Conservation (phyloP, 768 basidiomycete genomes). For the Termitomyces titanicus region DNA sequence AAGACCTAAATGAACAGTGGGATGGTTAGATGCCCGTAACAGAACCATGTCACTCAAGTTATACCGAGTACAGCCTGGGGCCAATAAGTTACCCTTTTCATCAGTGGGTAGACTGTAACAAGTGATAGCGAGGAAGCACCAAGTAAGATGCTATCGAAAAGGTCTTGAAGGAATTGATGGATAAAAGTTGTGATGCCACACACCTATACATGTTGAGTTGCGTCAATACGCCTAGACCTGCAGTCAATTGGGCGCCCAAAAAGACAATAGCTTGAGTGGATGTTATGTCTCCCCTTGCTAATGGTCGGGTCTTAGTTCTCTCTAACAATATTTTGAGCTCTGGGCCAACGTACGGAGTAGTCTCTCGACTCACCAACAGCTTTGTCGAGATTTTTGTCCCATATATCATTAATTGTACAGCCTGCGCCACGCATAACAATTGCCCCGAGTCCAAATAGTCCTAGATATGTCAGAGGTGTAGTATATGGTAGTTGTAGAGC, state of each 20-base stretch:
- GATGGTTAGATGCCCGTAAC: neutral
- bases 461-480: conserved; percentile 69
- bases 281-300: conserved; percentile 81
- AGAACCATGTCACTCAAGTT: conserved; percentile 17
- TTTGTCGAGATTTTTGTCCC: conserved; percentile 91
- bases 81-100: conserved; percentile 98
- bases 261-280: conserved; percentile 74
- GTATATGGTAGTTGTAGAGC: conserved; percentile 64
- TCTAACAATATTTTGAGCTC: conserved; percentile 38
- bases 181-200: conserved; percentile 16
- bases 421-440: conserved; percentile 97
- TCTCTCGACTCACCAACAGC: conserved; percentile 65
- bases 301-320: conserved; percentile 82
- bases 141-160: conserved; percentile 65
- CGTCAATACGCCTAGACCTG: conserved; percentile 79
- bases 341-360: neutral
- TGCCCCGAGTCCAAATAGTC: conserved; percentile 86
- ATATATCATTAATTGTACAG: conserved; percentile 99
- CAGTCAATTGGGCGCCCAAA: conserved; percentile 75
- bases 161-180: neutral
- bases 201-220: conserved; percentile 97
- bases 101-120: conserved; percentile 88
- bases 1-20: conserved; percentile 57
- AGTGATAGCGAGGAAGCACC: conserved; percentile 89
- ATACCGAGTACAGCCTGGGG: conserved; percentile 92